Evolutionary conservation across 768 basidiomycete species (phyloP).

Genomic region (Suillus plorans): DNA sequence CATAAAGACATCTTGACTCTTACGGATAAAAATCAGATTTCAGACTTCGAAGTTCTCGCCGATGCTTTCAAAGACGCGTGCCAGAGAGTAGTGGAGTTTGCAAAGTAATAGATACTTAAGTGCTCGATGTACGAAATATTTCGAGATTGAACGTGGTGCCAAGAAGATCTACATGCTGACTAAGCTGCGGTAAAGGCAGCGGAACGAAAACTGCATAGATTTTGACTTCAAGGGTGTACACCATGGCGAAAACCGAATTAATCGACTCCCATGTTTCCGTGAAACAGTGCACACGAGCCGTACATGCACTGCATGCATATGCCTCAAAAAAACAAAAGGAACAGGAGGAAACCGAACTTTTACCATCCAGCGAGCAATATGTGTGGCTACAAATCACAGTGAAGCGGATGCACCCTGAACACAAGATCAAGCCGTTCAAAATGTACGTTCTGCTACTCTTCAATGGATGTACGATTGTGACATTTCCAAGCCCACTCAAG

Average conservation of each 20-base stretch:
- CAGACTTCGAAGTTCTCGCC: conserved; percentile 31
- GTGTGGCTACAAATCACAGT: conserved; percentile 89
- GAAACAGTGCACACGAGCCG: conserved; percentile 73
- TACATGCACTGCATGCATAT: conserved; percentile 76
- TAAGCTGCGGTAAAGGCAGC: not conserved
- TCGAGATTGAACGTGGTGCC: not conserved
- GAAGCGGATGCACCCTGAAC: conserved; percentile 75
- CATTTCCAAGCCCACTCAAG: conserved; percentile 59
- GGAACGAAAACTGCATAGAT: not conserved
- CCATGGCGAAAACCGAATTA: conserved; percentile 51
- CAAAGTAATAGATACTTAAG: conserved; percentile 1
- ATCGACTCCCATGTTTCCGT: conserved; percentile 71
- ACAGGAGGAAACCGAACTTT: conserved; percentile 70
- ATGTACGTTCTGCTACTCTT: conserved; percentile 57
- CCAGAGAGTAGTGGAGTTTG: conserved; percentile 14
- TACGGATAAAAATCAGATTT: conserved; percentile 19
- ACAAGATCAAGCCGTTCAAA: conserved; percentile 76
- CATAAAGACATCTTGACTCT: not conserved
- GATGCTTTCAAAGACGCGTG: conserved; percentile 27
- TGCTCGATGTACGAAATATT: not conserved
- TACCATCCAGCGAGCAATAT: conserved; percentile 77
- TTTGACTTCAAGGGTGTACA: not conserved
- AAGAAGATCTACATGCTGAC: not conserved
- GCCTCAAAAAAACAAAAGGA: conserved; percentile 62
- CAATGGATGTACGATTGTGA: conserved; percentile 7